Evolutionary conservation across 768 basidiomycete species (phyloP).

Genomic region (Daedaleopsis sinensis): DNA sequence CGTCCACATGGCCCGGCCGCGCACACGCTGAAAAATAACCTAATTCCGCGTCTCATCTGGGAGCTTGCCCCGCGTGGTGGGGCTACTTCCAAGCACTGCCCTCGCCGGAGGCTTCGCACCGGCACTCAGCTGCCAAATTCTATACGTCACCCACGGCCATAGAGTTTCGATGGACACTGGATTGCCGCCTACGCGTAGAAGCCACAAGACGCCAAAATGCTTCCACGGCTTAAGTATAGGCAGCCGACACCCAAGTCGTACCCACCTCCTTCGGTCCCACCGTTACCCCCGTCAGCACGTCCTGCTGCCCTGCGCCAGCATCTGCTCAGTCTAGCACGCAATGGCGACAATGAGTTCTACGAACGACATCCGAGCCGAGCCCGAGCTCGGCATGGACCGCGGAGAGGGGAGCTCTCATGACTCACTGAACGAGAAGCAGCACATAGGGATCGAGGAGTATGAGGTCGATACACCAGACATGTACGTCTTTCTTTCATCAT

Average conservation of each 20-base stretch:
- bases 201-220: neutral
- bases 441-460: neutral
- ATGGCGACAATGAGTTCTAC: neutral
- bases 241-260: no score
- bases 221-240: neutral
- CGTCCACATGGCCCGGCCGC: no score
- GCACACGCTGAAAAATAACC: no score
- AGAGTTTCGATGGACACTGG: neutral
- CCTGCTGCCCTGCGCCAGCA: neutral
- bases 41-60: no score
- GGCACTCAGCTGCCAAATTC: no score
- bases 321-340: neutral
- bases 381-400: neutral
- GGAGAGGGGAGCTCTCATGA: neutral
- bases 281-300: neutral
- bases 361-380: neutral
- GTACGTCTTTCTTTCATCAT: neutral
- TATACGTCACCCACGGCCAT: no score
- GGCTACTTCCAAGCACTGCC: neutral
- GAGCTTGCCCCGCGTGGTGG: no score
- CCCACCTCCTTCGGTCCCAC: neutral
- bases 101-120: neutral
- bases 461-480: neutral
- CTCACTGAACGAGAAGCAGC: neutral
- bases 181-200: neutral